These are phyloP conservation scores for Monsonia emarginata DNA, from an alignment of 441 rosid species.

Conservation along the genomic window DNA sequence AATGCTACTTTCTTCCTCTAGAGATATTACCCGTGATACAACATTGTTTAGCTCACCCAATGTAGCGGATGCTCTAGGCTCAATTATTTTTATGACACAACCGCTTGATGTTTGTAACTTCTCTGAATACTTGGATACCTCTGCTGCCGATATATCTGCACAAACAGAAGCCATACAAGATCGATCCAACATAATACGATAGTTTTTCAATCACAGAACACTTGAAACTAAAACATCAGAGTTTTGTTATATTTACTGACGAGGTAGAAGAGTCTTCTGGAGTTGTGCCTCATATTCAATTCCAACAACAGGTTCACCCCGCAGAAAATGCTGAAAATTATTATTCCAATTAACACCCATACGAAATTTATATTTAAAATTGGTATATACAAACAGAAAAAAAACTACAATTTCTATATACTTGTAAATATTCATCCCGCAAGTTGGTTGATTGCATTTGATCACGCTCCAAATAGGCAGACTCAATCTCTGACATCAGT, in stretches of 20 bases:
- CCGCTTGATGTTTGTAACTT: constrained; percentile 61
- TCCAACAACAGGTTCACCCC: constrained; percentile 83
- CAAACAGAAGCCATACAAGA: constrained; percentile 14
- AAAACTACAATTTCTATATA: constrained; percentile 22
- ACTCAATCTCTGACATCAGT: constrained; percentile 83
- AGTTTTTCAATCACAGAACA: constrained; percentile 10
- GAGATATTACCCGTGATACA: constrained; percentile 38
- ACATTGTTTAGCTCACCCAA: constrained; percentile 54
- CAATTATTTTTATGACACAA: constrained; percentile 79
- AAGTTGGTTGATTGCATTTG: constrained; percentile 81
- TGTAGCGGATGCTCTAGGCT: constrained; percentile 62
- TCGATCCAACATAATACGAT: constrained; percentile 8
- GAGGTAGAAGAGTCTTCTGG: constrained; percentile 74
- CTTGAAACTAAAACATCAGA: constrained; percentile 9
- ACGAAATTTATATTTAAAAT: neutral
- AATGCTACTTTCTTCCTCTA: constrained; percentile 52
- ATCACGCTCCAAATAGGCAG: constrained; percentile 92
- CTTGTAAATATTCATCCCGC: constrained; percentile 84
- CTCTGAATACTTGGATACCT: constrained; percentile 67
- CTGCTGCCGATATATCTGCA: constrained; percentile 65
- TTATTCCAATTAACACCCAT: neutral
- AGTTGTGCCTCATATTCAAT: constrained; percentile 88
- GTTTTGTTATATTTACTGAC: constrained; percentile 43
- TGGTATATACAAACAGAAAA: neutral
- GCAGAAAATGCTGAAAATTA: constrained; percentile 72